These are phyloP conservation scores for Colletotrichum higginsianum DNA, from an alignment of 2,329 filamentous ascomycete species.

Conservation along the genomic window DNA sequence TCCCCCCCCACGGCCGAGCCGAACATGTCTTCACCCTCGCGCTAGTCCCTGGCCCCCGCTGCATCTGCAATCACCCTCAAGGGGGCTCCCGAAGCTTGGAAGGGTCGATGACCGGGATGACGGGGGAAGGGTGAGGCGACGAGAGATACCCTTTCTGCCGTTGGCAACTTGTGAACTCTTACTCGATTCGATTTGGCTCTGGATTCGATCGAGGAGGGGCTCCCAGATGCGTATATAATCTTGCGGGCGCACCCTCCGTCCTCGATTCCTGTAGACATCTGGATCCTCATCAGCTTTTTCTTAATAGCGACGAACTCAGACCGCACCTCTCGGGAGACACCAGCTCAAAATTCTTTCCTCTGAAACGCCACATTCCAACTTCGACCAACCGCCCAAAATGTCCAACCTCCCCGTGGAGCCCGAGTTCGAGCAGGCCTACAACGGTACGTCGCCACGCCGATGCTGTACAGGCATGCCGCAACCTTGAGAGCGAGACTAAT, in stretches of 20 bases:
- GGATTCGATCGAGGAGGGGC: conserved; percentile 24
- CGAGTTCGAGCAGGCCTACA: conserved; percentile 99
- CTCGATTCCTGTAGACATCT: neutral
- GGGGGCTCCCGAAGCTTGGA: conserved; percentile 28
- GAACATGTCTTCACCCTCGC: conserved; percentile 34
- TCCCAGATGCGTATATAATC: conserved; percentile 38
- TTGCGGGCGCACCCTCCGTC: conserved; percentile 35
- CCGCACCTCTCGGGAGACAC: conserved; percentile 24
- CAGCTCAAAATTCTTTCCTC: neutral
- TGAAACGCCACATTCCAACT: neutral
- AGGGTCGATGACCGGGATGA: conserved; percentile 12
- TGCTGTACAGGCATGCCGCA: neutral
- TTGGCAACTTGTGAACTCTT: conserved; percentile 32
- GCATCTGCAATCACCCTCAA: conserved; percentile 25
- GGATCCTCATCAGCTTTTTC: conserved; percentile 37
- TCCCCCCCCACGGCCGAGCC: conserved; percentile 37
- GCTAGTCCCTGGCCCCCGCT: conserved; percentile 33
- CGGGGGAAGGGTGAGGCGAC: neutral
- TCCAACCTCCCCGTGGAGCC: conserved; percentile 90
- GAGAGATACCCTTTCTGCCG: conserved; percentile 14
- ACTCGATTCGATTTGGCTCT: conserved; percentile 41
- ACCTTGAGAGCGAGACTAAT: conserved; percentile 43
- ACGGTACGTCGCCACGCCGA: conserved; percentile 71
- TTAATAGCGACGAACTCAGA: conserved; percentile 20
- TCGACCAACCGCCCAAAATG: conserved; percentile 65